Conservation (phyloP, 2,329 filamentous ascomycete genomes). For the Aspergillus bombycis region DNA sequence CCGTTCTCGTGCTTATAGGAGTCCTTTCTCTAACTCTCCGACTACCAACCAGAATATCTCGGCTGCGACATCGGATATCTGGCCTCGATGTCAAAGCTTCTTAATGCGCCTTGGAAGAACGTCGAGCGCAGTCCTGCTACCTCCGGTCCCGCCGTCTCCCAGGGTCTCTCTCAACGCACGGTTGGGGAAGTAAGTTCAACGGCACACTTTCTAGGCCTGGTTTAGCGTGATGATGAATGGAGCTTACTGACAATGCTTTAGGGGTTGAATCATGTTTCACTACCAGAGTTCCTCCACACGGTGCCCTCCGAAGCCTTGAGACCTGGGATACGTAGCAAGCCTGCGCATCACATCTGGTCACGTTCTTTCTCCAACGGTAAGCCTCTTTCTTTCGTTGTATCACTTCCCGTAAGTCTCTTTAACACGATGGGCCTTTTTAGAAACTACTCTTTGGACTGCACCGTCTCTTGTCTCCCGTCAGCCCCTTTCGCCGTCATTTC, state of each 20-base stretch:
- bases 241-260: constrained; percentile 16
- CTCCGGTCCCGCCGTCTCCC: constrained; percentile 17
- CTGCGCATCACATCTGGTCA: constrained; percentile 22
- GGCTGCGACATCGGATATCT: constrained; percentile 47
- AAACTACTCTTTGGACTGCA: constrained; percentile 19
- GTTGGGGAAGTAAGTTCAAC: constrained; percentile 19
- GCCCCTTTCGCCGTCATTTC: constrained; percentile 23
- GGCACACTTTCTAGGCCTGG: constrained; percentile 22
- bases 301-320: constrained; percentile 31
- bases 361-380: constrained; percentile 27
- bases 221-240: neutral
- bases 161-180: constrained; percentile 18
- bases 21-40: constrained; percentile 16
- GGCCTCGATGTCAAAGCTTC: constrained; percentile 47
- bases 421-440: constrained; percentile 13
- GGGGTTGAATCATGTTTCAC: constrained; percentile 14
- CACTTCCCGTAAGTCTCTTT: neutral
- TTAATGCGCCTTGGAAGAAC: constrained; percentile 41
- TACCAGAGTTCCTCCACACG: constrained; percentile 33
- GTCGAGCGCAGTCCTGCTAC: constrained; percentile 27
- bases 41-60: constrained; percentile 47
- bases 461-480: constrained; percentile 23
- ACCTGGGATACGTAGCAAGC: constrained; percentile 21
- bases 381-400: neutral
- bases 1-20: neutral